Conservation (phyloP, 2,329 filamentous ascomycete species). For the Neofusicoccum cordaticola region DNA sequence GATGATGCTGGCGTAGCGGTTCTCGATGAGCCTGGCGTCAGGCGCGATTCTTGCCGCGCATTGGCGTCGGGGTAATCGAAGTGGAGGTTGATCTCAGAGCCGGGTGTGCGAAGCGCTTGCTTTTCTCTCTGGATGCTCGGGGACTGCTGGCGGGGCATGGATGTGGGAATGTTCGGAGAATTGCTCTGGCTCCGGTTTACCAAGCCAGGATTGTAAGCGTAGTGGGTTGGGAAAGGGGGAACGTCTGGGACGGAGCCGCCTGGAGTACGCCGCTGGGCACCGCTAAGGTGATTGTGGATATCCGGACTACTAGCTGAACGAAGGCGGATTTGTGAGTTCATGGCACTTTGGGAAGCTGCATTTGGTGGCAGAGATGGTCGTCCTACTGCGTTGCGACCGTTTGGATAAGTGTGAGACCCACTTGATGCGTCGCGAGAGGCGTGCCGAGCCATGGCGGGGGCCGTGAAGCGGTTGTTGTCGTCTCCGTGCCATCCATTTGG, state of each 20-base stretch:
- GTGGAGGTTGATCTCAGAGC: conserved; percentile 26
- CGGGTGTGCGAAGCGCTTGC: conserved; percentile 15
- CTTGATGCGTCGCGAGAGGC: conserved; percentile 74
- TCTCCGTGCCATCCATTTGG: conserved; percentile 68
- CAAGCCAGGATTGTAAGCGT: conserved; percentile 56
- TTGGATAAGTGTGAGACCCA: conserved; percentile 60
- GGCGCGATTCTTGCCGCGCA: conserved; percentile 31
- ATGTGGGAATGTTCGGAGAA: conserved; percentile 64
- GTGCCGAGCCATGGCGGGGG: conserved; percentile 78
- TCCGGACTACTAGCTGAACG: conserved; percentile 94
- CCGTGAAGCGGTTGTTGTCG: conserved; percentile 76
- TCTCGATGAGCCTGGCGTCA: conserved; percentile 25
- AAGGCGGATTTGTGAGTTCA: conserved; percentile 65
- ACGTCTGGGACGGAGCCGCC: conserved; percentile 42
- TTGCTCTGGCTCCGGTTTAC: conserved; percentile 78
- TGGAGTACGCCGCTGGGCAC: conserved; percentile 53
- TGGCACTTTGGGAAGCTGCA: conserved; percentile 47
- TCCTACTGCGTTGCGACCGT: conserved; percentile 62
- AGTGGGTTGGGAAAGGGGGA: conserved; percentile 55
- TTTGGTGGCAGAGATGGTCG: conserved; percentile 77
- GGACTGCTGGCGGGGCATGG: conserved; percentile 70
- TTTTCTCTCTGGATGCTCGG: conserved; percentile 63
- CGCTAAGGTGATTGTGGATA: conserved; percentile 69
- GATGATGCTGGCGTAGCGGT: conserved; percentile 40
- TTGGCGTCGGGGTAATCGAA: conserved; percentile 39